A percentile compares a stretch with the other conserved stretches of the same genome.
phyloP scores from a whole-genome alignment of 148 eudicot species.

The Amaranthus palmeri region DNA sequence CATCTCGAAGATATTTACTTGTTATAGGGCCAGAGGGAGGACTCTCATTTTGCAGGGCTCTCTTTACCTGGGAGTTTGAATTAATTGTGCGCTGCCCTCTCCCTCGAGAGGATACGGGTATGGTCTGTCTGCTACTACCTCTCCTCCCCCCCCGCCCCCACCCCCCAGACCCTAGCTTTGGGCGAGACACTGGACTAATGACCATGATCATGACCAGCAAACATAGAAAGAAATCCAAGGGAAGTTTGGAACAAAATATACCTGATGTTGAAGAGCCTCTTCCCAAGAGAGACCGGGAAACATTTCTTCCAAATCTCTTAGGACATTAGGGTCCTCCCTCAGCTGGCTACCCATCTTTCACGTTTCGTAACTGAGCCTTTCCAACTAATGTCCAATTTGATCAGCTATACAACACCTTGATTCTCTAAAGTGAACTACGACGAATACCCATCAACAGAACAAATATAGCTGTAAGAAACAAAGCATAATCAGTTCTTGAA shows the following conservation, averaged over 20 bases:
- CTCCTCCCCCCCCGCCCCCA: too few relatives aligned
- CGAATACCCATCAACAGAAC: background rate
- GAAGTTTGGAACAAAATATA: conserved; percentile 1
- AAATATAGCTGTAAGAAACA: background rate
- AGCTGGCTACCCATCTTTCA: conserved; percentile 35
- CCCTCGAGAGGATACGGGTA: too few relatives aligned
- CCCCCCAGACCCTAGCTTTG: too few relatives aligned
- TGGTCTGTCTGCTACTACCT: too few relatives aligned
- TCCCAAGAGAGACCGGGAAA: conserved; percentile 62
- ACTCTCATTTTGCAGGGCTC: too few relatives aligned
- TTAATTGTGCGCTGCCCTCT: too few relatives aligned
- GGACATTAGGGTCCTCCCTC: conserved; percentile 30
- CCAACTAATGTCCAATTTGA: background rate
- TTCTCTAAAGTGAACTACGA: conserved; percentile 1
- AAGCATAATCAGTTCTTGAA: background rate
- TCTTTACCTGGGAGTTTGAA: too few relatives aligned
- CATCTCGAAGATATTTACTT: too few relatives aligned
- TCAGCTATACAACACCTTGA: background rate
- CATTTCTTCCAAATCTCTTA: conserved; percentile 45
- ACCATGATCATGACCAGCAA: too few relatives aligned
- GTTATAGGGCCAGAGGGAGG: too few relatives aligned
- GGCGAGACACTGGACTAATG: too few relatives aligned
- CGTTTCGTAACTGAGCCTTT: conserved; percentile 1
- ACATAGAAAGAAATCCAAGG: background rate
- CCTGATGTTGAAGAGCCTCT: conserved; percentile 78